Evolutionary conservation across 805 yeast species (phyloP), one percentile per base, ranked within the genome.

Genomic region (Millerozyma miso): DNA sequence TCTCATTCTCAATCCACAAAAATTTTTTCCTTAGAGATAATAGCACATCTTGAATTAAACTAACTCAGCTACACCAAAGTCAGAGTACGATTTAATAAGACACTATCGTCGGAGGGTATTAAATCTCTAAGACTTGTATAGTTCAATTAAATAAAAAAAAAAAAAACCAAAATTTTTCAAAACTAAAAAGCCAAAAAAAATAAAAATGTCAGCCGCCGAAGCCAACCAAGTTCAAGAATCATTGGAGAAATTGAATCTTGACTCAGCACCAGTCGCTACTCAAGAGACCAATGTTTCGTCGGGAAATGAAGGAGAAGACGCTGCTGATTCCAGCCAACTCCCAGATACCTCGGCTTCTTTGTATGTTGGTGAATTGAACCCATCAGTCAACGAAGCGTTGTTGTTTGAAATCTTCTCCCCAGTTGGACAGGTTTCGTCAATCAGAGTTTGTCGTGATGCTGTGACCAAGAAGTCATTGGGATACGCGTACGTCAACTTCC

Each of bases 391-490:
- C 57, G 99, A 93, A 78, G 96, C 98, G 48, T 77, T 85, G 58
- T 81, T 93, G 63, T 93, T 86, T 65, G 99, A 93, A 76, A 76
- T 90, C 59, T 93, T 93, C 77, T 86, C 95, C 52, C 89, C 87
- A 62, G 78, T 91, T 58, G 99, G 98, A 56, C 89, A 88, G 61
- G 98, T 93, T 47, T 80, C 97, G 26, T 88, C 97, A 50, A 90
- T 93, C 69, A 90, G 98, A 76, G 97, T 93, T 52, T 93, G 99
- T 77, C 91, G 99, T 75, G 98, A 93, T 65, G 95, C 97, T 56
- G 85, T 93, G 58, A 83, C 97, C 67, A 88, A 91, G 77, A 89
- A 88, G 64, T 91, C 98, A 49, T 81, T 93, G 56, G 98, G 99
- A 64, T 93, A 93, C 71, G 99, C 97, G 60, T 93, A 93, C 74